Evolutionary conservation across 441 rosid species (phyloP).

Genomic region (Euphorbia neoarborescens): DNA sequence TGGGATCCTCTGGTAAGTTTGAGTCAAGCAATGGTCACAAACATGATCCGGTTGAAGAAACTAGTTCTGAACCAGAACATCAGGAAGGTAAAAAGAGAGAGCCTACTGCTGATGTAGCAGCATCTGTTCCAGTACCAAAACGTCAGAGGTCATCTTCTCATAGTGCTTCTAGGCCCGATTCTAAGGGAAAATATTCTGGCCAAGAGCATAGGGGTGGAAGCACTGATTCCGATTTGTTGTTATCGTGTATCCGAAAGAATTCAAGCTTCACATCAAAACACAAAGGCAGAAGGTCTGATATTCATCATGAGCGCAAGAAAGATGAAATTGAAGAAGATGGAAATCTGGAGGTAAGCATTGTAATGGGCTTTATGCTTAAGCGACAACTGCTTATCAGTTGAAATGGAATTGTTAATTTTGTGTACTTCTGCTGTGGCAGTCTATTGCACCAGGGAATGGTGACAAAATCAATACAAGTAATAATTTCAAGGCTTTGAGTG

Average conservation of each 20-base stretch:
- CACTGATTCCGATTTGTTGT: constrained; percentile 33
- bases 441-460: constrained; percentile 32
- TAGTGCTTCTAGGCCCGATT: constrained; percentile 42
- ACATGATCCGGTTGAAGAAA: constrained; percentile 37
- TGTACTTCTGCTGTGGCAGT: constrained; percentile 27
- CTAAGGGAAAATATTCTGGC: constrained; percentile 30
- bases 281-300: constrained; percentile 41
- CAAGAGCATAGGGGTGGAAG: constrained; percentile 27
- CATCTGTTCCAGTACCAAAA: constrained; percentile 59
- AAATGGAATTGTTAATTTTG: not conserved
- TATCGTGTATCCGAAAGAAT: constrained; percentile 37
- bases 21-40: constrained; percentile 82
- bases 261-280: constrained; percentile 33
- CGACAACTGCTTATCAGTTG: not conserved
- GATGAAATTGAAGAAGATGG: constrained; percentile 41
- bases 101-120: constrained; percentile 39
- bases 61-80: constrained; percentile 36
- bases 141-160: constrained; percentile 63
- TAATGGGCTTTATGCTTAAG: constrained; percentile 7
- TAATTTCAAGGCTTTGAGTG: constrained; percentile 45
- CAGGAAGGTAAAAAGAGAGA: constrained; percentile 52
- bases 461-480: constrained; percentile 26
- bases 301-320: constrained; percentile 33
- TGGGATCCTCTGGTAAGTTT: constrained; percentile 47
- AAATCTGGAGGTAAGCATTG: constrained; percentile 47